Evolutionary conservation across 805 yeast genomes (phyloP), one percentile per base, ranked within the genome.

Genomic region (Brettanomyces custersianus): DNA sequence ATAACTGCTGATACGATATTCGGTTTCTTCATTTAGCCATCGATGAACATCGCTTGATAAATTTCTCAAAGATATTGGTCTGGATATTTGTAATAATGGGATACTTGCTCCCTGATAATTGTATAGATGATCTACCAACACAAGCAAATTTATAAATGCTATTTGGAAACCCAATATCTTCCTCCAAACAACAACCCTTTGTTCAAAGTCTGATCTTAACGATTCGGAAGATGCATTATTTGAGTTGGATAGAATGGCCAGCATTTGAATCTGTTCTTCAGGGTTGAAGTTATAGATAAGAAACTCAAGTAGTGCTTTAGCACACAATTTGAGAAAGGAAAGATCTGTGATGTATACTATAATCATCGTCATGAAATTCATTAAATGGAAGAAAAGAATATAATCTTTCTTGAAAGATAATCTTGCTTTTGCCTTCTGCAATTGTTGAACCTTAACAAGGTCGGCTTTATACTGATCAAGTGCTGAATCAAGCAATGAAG

Each of bases 321-420:
- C 21, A 6, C 40, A 13, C 27, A 55, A 37, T 36, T 44, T 43
- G 31, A 54, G 29, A 27, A 52, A 48, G 2, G 57, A 52, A 9
- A 36, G 42, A 35, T 55, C 60, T 5, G 37, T 36, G 24, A 46
- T 40, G 36, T 51, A 54, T 9, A 47, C 38, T 18, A 44, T 39
- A 6, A 51, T 19, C 11, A 52, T 36, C 29, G 46, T 48, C 34
- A 46, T 15, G 9, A 47, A 31, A 7, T 46, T 30, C 10, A 51
- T 29, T 19, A 36, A 25, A 33, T 48, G 42, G 11, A 34, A 10
- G 16, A 12, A 13, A 12, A 10, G 11, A 15, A 33, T 13, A 16
- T n/a, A 11, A 5, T 23, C 30, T 17, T 24, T 20, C 30, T 24
- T 20, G 22, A 15, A 33, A 9, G 16, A 10, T 13, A 15, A 12